Conservation (phyloP, 2,329 filamentous ascomycete genomes). For the Fusarium metavorans region DNA sequence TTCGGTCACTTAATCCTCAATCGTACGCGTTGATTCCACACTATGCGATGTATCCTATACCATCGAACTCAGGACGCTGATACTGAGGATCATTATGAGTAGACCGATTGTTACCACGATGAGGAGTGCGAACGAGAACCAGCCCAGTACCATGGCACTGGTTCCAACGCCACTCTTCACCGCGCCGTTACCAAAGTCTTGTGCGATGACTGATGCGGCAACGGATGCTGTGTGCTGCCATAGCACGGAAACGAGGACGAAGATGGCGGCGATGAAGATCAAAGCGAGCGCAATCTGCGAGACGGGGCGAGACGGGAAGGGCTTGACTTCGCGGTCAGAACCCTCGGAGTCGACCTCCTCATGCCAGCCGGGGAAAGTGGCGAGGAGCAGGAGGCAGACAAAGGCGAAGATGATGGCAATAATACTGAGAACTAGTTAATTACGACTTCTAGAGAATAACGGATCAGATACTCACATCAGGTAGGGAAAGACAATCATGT, state of each 20-base stretch:
- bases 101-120: slow-evolving; percentile 96
- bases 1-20: slow-evolving; percentile 31
- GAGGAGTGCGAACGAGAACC: slow-evolving; percentile 94
- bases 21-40: slow-evolving; percentile 28
- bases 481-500: slow-evolving; percentile 98
- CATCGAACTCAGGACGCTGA: slow-evolving; percentile 79
- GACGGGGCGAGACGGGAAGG: slow-evolving; percentile 91
- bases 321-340: slow-evolving; percentile 90
- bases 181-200: slow-evolving; percentile 91
- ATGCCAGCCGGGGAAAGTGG: slow-evolving; percentile 98
- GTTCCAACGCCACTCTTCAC: slow-evolving; percentile 91
- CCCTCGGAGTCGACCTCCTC: slow-evolving; percentile 86
- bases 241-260: slow-evolving; percentile 79
- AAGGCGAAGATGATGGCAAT: slow-evolving; percentile 98
- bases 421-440: slow-evolving; percentile 69
- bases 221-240: slow-evolving; percentile 98
- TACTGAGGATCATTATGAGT: slow-evolving; percentile 96
- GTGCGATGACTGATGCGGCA: slow-evolving; percentile 90
- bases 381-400: slow-evolving; percentile 92
- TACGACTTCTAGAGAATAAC: neutral
- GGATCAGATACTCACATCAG: slow-evolving; percentile 75
- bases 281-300: slow-evolving; percentile 93
- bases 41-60: slow-evolving; percentile 44
- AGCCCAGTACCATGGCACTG: slow-evolving; percentile 95
- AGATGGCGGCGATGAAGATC: slow-evolving; percentile 83